These are phyloP conservation scores for Veloporphyrellus conicus DNA, from an alignment of 1,284 basidiomycete genomes.

Conservation along the genomic window DNA sequence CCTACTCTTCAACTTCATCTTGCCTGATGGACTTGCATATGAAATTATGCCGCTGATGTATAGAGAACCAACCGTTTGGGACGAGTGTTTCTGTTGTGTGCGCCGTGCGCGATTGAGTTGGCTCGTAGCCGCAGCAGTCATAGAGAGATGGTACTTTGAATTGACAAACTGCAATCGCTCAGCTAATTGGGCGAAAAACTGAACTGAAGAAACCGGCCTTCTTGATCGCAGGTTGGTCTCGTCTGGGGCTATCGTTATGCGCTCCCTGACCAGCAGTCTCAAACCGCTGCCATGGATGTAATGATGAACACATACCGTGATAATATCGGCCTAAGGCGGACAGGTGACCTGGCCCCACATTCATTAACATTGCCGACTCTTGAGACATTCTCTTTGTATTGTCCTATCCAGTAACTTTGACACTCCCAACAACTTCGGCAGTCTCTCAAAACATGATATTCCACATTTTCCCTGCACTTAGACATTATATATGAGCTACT, in stretches of 20 bases:
- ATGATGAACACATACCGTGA: slow-evolving; percentile 41
- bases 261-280: slow-evolving; percentile 40
- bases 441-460: no score
- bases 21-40: slow-evolving; percentile 47
- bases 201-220: slow-evolving; percentile 43
- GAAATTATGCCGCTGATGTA: neutral
- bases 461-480: no score
- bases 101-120: slow-evolving; percentile 71
- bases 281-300: neutral
- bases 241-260: slow-evolving; percentile 61
- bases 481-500: no score
- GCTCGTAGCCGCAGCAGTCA: slow-evolving; percentile 52
- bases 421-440: no score
- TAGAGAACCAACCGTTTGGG: slow-evolving; percentile 55
- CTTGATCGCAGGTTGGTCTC: slow-evolving; percentile 78
- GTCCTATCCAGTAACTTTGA: no score
- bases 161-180: slow-evolving; percentile 55
- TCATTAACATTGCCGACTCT: no score
- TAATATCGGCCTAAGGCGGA: slow-evolving; percentile 62
- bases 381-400: neutral
- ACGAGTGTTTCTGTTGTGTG: slow-evolving; percentile 62
- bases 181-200: neutral
- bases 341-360: slow-evolving; percentile 34
- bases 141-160: slow-evolving; percentile 65
- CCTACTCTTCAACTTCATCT: slow-evolving; percentile 71